Evolutionary conservation across 2,329 filamentous ascomycete genomes (phyloP).

Genomic region (Cadophora sp.): DNA sequence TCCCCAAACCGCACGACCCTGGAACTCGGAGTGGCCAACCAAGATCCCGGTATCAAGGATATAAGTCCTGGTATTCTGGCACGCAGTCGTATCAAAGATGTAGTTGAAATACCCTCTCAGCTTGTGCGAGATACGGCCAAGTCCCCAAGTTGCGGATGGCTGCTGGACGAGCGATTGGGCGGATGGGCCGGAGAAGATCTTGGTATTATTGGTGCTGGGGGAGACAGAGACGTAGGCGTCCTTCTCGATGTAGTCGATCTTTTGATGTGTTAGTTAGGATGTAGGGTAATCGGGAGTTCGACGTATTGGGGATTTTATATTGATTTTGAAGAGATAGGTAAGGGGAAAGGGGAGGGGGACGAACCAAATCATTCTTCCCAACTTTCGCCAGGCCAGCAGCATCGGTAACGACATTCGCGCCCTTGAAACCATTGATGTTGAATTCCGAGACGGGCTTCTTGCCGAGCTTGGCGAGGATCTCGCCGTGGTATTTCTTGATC

Average conservation of each 20-base stretch:
- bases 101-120: constrained; percentile 4
- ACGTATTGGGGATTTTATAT: too few relatives aligned
- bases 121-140: constrained; percentile 9
- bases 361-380: neutral
- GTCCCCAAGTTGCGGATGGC: constrained; percentile 12
- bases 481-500: neutral
- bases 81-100: constrained; percentile 3
- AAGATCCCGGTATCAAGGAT: constrained; percentile 13
- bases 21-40: constrained; percentile 7
- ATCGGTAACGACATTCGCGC: neutral
- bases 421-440: neutral
- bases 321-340: too few relatives aligned
- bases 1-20: constrained; percentile 4
- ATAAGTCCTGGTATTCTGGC: constrained; percentile 4
- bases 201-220: constrained; percentile 5
- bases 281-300: too few relatives aligned
- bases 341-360: neutral
- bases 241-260: constrained; percentile 1
- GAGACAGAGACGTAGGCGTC: neutral
- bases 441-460: neutral
- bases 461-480: neutral
- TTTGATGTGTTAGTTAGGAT: too few relatives aligned
- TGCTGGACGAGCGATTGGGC: neutral
- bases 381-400: constrained; percentile 5
- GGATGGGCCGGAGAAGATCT: neutral